Conservation (phyloP, 2,329 filamentous ascomycete genomes). For the Cladosporium sp. region DNA sequence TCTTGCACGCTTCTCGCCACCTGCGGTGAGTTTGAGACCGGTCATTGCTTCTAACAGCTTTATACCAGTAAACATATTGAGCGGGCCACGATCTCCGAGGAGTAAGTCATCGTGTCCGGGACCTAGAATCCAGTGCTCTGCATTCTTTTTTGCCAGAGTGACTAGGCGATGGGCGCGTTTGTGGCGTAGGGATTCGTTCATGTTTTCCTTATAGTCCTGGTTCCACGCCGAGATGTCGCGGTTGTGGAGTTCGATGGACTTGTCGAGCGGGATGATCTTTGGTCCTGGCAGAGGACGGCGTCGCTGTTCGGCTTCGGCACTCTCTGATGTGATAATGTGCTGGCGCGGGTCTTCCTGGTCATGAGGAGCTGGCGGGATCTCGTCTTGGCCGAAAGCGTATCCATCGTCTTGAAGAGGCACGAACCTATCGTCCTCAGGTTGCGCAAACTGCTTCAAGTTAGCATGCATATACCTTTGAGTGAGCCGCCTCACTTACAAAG, state of each 20-base stretch:
- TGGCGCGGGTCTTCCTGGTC: background rate
- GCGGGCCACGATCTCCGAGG: slow-evolving; percentile 43
- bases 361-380: slow-evolving; percentile 20
- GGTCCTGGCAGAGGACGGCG: slow-evolving; percentile 28
- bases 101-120: slow-evolving; percentile 50
- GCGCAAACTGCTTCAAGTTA: slow-evolving; percentile 13
- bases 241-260: slow-evolving; percentile 51
- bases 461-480: background rate
- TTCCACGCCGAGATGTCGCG: slow-evolving; percentile 56
- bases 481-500: slow-evolving; percentile 31
- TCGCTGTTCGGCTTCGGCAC: slow-evolving; percentile 37
- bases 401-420: slow-evolving; percentile 26
- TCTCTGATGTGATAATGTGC: slow-evolving; percentile 28
- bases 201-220: slow-evolving; percentile 56
- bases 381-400: slow-evolving; percentile 19
- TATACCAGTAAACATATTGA: slow-evolving; percentile 57
- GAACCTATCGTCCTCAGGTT: slow-evolving; percentile 30
- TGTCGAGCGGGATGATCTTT: slow-evolving; percentile 47
- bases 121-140: slow-evolving; percentile 57
- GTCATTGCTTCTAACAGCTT: slow-evolving; percentile 48
- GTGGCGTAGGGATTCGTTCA: slow-evolving; percentile 45
- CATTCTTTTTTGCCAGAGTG: slow-evolving; percentile 58
- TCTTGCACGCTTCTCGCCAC: slow-evolving; percentile 25
- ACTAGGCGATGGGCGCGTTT: slow-evolving; percentile 40
- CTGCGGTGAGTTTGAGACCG: slow-evolving; percentile 26